Evolutionary conservation across 306 rosid species (phyloP).

Genomic region (Aeschynomene evenia): DNA sequence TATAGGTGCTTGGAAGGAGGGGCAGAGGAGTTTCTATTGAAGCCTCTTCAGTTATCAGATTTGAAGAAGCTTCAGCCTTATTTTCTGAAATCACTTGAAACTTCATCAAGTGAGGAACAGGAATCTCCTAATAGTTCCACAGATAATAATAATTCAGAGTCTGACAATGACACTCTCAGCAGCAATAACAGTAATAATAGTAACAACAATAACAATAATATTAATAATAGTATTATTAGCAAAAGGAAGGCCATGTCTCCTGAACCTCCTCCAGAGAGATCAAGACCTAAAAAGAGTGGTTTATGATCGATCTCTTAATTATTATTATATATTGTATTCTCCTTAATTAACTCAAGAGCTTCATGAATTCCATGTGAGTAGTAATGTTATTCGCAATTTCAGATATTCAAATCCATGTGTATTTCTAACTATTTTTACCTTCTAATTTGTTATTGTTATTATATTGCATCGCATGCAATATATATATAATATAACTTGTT

Average conservation of each 20-base stretch:
- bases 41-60: conserved; percentile 83
- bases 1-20: conserved; percentile 91
- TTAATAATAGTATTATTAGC: conserved; percentile 28
- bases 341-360: conserved; percentile 14
- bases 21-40: conserved; percentile 87
- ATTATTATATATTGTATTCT: conserved; percentile 24
- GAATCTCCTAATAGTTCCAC: conserved; percentile 24
- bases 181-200: background rate
- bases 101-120: conserved; percentile 30
- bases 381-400: background rate
- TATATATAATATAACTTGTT: no score
- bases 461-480: background rate
- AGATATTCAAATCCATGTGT: background rate
- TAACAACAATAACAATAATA: conserved; percentile 11
- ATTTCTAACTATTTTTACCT: background rate
- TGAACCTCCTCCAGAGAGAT: conserved; percentile 61
- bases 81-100: conserved; percentile 52
- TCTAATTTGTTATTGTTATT: background rate
- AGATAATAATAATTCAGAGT: conserved; percentile 29
- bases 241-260: conserved; percentile 65
- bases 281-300: conserved; percentile 50
- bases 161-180: conserved; percentile 19
- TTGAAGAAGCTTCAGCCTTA: conserved; percentile 73
- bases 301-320: conserved; percentile 13
- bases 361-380: background rate